Evolutionary conservation across 192 early-diverging fungal genomes (phyloP).

Genomic region (Funneliformis mosseae): DNA sequence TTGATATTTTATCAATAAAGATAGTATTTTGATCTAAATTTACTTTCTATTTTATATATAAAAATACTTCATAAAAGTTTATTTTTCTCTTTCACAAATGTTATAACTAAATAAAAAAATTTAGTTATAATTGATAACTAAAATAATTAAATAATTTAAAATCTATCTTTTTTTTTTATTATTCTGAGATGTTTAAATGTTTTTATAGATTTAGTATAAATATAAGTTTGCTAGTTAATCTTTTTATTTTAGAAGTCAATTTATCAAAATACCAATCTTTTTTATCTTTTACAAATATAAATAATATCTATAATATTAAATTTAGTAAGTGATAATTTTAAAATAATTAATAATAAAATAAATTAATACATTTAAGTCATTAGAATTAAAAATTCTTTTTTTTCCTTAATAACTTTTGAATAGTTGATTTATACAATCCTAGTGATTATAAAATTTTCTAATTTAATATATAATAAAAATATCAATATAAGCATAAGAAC

Average conservation of each 20-base stretch:
- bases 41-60: constrained; percentile 2
- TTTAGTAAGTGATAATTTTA: background rate
- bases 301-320: background rate
- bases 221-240: background rate
- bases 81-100: constrained; percentile 1
- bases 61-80: background rate
- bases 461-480: too few relatives aligned
- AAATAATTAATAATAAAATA: too few relatives aligned
- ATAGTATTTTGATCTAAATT: background rate
- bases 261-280: constrained; percentile 14
- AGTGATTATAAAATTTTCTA: too few relatives aligned
- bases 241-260: background rate
- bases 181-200: background rate
- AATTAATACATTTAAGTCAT: too few relatives aligned
- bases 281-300: background rate
- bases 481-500: too few relatives aligned
- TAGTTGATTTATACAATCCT: too few relatives aligned
- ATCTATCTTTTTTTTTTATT: background rate
- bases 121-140: too few relatives aligned
- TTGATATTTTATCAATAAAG: constrained; percentile 11
- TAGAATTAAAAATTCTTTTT: too few relatives aligned
- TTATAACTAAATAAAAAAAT: too few relatives aligned
- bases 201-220: background rate
- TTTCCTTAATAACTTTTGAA: too few relatives aligned
- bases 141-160: too few relatives aligned